A percentile compares a stretch with the other conserved stretches of the same genome.
These are phyloP conservation scores for Salicornia ramosissima DNA, from an alignment of 148 eudicot genomes.

Conservation along the genomic window DNA sequence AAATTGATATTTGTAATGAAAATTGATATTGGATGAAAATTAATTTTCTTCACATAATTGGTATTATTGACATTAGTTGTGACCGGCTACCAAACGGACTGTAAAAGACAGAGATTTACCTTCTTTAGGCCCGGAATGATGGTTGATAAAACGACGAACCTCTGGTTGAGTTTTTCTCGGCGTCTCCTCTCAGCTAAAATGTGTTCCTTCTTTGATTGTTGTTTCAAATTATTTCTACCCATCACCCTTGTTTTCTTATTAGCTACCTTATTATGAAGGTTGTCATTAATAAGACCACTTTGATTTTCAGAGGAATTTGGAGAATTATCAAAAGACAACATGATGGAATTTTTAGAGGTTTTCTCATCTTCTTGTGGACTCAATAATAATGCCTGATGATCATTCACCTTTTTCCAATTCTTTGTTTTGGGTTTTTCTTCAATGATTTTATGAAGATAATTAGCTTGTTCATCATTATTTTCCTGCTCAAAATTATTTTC, in stretches of 20 bases:
- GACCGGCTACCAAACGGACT: no score
- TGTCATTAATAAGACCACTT: conserved; percentile 10
- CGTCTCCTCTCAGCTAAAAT: conserved; percentile 62
- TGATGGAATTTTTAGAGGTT: conserved; percentile 4
- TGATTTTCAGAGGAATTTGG: conserved; percentile 26
- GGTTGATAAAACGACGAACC: conserved; percentile 52
- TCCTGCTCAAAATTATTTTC: conserved; percentile 13
- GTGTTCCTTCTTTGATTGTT: conserved; percentile 44
- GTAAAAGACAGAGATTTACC: conserved; percentile 28
- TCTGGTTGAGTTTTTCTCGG: conserved; percentile 50
- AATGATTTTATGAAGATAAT: conserved; percentile 5
- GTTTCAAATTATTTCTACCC: conserved; percentile 14
- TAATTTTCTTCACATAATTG: no score
- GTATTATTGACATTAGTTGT: no score
- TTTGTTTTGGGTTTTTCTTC: conserved; percentile 9
- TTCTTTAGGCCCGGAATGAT: conserved; percentile 64
- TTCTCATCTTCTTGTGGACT: conserved; percentile 13
- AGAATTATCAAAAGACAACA: conserved; percentile 28
- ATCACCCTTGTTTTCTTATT: conserved; percentile 19
- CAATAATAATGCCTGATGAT: conserved; percentile 16
- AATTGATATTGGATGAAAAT: no score
- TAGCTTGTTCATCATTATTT: neutral
- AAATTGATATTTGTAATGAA: no score
- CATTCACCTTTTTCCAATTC: neutral
- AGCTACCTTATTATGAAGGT: conserved; percentile 28